Evolutionary conservation across 1,139 yeast species (phyloP), one percentile per base, ranked within the genome.

Genomic region (Suhomyces maxii): DNA sequence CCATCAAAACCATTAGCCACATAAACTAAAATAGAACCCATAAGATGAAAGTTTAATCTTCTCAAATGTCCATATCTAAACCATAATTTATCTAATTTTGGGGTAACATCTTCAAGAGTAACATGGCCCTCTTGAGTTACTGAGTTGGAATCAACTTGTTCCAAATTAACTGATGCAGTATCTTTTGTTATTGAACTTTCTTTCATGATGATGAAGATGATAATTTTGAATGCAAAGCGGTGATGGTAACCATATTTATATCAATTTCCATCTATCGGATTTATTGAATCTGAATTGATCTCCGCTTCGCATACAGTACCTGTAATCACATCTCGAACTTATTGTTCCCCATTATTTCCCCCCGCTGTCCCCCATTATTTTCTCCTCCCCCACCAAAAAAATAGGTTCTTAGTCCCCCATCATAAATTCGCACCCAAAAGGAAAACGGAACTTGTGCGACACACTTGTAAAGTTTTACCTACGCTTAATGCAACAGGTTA

Each of bases 1-100:
- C 57, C 56, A 41, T 58, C 62, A 37, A 55, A 58, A 1, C 61
- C 62, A 11, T 11, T n/a, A 13, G 41, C 23, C 12, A 43, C 45
- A 10, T 25, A 39, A 9, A 42, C 42, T 10, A 45, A 33, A 11
- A 45, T 23, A 8, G 45, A 28, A 14, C 45, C 40, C 3, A 35
- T 26, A 10, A 45, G 41, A 26, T 36, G 35, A 7, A 45, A 26
- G 32, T 45, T 45, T 11, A 45, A 36, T 10, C 33, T n/a, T 11
- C 41, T 14, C 33, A 45, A 41, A 23, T 32, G 33, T 11, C 37
- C 38, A 36, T 41, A 41, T 14, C 38, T 34, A 39, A 36, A 37
- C 47, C 47, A 45, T 12, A 26, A 13, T 28, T 45, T 45, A 2
- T 34, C 39, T 13, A 41, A 37, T 28, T 41, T 45, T 14, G 47